Evolutionary conservation across 1,284 basidiomycete genomes (phyloP).

Genomic region (Papiliotrema flavescens): DNA sequence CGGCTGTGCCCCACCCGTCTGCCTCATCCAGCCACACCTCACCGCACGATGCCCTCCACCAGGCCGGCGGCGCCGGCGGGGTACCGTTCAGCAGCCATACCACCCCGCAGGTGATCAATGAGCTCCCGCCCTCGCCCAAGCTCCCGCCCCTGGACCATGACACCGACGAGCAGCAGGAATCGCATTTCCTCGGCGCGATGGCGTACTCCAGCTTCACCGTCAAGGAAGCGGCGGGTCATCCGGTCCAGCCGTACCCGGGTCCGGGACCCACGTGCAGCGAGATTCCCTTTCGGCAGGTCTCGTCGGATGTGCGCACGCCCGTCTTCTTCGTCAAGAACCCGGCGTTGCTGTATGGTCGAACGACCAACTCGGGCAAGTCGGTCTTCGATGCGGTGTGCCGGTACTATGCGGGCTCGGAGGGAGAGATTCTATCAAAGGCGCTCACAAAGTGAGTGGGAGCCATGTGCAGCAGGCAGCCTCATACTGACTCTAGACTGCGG

Average conservation of each 20-base stretch:
- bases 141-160: slow-evolving; percentile 19
- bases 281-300: slow-evolving; percentile 34
- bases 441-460: slow-evolving; percentile 7
- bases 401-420: slow-evolving; percentile 7
- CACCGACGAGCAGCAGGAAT: slow-evolving; percentile 20
- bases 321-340: slow-evolving; percentile 39
- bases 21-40: not conserved
- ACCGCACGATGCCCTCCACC: too few relatives aligned
- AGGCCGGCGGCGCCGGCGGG: too few relatives aligned
- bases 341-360: slow-evolving; percentile 31
- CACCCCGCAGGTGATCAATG: too few relatives aligned
- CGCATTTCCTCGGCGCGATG: slow-evolving; percentile 30
- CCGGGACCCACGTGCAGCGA: slow-evolving; percentile 1
- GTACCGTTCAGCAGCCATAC: too few relatives aligned
- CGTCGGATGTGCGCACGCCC: slow-evolving; percentile 21
- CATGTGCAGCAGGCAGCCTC: not conserved
- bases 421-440: slow-evolving; percentile 7
- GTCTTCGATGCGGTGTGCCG: slow-evolving; percentile 15
- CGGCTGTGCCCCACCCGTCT: not conserved
- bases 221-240: not conserved
- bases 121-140: not conserved
- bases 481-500: slow-evolving; percentile 15
- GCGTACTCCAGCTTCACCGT: slow-evolving; percentile 23
- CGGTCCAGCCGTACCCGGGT: slow-evolving; percentile 2
- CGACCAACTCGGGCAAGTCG: slow-evolving; percentile 15